A percentile compares a stretch with the other conserved stretches of the same genome.
These are phyloP conservation scores for Tremellales sp. DNA, from an alignment of 1,284 basidiomycete species.

Conservation along the genomic window DNA sequence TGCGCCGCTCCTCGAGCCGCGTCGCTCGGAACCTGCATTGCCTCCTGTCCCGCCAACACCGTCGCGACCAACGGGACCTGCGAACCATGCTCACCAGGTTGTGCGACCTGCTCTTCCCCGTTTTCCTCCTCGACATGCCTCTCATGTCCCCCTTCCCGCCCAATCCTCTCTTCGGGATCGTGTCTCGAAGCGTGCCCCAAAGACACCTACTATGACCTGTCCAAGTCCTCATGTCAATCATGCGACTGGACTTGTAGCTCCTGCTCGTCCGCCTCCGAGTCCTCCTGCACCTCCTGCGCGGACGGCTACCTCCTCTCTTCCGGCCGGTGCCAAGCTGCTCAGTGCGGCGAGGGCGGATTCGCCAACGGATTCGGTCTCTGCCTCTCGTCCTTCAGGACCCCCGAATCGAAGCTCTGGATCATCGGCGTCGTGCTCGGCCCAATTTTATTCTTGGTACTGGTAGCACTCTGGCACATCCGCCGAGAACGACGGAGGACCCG, in stretches of 20 bases:
- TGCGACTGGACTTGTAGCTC: constrained; percentile 42
- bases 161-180: constrained; percentile 39
- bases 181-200: constrained; percentile 44
- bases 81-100: constrained; percentile 46
- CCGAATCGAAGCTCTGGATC: constrained; percentile 13
- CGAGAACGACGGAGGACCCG: constrained; percentile 31
- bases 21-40: constrained; percentile 41
- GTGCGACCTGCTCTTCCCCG: constrained; percentile 41
- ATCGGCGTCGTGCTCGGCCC: constrained; percentile 23
- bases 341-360: constrained; percentile 26
- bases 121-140: constrained; percentile 26
- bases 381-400: constrained; percentile 34
- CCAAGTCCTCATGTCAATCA: constrained; percentile 27
- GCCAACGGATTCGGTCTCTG: constrained; percentile 45
- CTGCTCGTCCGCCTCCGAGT: constrained; percentile 34
- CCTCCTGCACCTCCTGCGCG: constrained; percentile 43
- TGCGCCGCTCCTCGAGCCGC: constrained; percentile 37
- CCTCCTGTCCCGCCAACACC: constrained; percentile 40
- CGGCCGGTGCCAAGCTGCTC: constrained; percentile 38
- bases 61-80: constrained; percentile 39
- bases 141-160: constrained; percentile 41
- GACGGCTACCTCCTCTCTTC: constrained; percentile 27
- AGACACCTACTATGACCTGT: constrained; percentile 37
- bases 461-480: constrained; percentile 24
- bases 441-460: constrained; percentile 18